Evolutionary conservation across 495 filamentous ascomycete species (phyloP), one percentile per base, ranked within the genome.

Genomic region (Aspergillus avenaceus): DNA sequence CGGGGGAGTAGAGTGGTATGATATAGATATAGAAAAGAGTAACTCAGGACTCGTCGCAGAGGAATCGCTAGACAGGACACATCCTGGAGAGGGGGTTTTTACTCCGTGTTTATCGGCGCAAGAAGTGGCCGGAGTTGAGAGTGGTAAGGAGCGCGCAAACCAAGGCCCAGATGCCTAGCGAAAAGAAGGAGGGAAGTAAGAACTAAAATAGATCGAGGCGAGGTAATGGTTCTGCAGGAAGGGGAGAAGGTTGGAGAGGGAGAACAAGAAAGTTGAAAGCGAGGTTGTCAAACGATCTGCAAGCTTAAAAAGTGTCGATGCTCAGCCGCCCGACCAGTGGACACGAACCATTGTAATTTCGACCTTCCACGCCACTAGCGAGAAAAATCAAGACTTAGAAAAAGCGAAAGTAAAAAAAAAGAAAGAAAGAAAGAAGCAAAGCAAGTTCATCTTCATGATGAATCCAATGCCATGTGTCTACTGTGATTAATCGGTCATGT

Each of bases 1-100:
- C 4, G 32, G 24, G 38, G 31, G 25, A 38, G 26, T 14, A 24
- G 37, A 24, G n/a, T 16, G 16, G 29, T 37, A 49, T 31, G 45
- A 19, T 21, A 26, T 34, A 8, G 29, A 22, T 26, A 28, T 27
- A 41, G n/a, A 26, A 47, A 36, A 37, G 27, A 18, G 32, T n/a
- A n/a, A n/a, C n/a, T n/a, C n/a, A n/a, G n/a, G n/a, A n/a, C n/a
- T 22, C 43, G 55, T 53, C 50, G 49, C 41, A 41, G 40, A 44
- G 45, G 50, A 49, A 55, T 52, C 56, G 44, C 43, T 48, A 60
- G 57, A 45, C 53, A 56, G 40, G 40, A 48, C 47, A 49, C 57
- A 60, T 60, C 44, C 45, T 55, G 53, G 41, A 32, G 46, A 11
- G 43, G 44, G 29, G 25, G n/a, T n/a, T n/a, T n/a, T n/a, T 9